Evolutionary conservation across 768 basidiomycete genomes (phyloP).

Genomic region (Trametes maxima): DNA sequence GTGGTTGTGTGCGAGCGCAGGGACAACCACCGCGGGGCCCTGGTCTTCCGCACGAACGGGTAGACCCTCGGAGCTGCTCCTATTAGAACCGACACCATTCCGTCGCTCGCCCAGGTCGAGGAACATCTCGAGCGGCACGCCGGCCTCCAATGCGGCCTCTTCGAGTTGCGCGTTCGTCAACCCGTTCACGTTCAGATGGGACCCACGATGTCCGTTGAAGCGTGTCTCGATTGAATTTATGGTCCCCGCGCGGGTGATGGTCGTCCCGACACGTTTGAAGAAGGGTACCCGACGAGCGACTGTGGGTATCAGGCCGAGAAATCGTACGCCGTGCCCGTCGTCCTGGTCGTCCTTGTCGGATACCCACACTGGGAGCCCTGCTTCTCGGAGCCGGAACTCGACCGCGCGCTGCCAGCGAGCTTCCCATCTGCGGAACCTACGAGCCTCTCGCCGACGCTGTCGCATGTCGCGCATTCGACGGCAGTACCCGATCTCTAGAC

Average conservation of each 20-base stretch:
- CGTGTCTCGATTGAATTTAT: constrained; percentile 9
- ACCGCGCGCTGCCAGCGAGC: constrained; percentile 62
- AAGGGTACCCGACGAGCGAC: constrained; percentile 4
- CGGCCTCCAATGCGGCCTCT: constrained; percentile 67
- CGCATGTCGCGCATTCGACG: constrained; percentile 53
- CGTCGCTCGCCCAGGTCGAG: constrained; percentile 23
- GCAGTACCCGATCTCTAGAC: constrained; percentile 65
- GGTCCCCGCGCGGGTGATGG: constrained; percentile 17
- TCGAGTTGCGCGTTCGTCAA: constrained; percentile 58
- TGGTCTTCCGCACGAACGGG: not conserved
- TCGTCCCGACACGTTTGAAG: not conserved
- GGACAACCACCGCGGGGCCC: not conserved
- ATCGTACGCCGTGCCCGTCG: constrained; percentile 10
- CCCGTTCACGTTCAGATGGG: constrained; percentile 65
- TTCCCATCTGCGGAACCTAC: constrained; percentile 47
- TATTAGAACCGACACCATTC: not conserved
- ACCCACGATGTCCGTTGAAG: constrained; percentile 38
- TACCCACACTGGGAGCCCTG: constrained; percentile 56
- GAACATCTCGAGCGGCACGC: constrained; percentile 57
- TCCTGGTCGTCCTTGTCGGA: constrained; percentile 33
- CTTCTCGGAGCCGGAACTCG: constrained; percentile 60
- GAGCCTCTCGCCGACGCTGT: constrained; percentile 45
- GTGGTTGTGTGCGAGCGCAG: constrained; percentile 11
- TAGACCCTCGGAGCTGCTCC: not conserved
- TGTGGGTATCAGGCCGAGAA: constrained; percentile 9